Evolutionary conservation across 495 filamentous ascomycete species (phyloP).

Genomic region (Pyrenopolyporus hunteri): DNA sequence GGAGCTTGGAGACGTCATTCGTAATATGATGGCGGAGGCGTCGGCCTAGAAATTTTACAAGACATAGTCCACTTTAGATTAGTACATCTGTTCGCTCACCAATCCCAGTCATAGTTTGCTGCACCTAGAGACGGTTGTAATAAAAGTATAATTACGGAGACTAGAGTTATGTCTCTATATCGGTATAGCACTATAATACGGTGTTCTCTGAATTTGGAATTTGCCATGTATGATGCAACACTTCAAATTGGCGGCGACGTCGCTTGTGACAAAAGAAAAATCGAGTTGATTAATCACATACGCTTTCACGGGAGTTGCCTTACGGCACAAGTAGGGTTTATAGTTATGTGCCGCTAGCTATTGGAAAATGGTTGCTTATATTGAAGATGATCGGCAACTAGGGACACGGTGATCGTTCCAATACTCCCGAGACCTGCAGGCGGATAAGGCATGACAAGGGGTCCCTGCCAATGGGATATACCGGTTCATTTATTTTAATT

Average conservation of each 20-base stretch:
- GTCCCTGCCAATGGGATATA: slow-evolving; percentile 39
- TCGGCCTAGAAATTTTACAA: slow-evolving; percentile 32
- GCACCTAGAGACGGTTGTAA: slow-evolving; percentile 10
- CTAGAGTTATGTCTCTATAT: not conserved
- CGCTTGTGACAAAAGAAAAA: slow-evolving; percentile 23
- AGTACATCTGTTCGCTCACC: not conserved
- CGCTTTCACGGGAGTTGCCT: slow-evolving; percentile 10
- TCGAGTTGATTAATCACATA: slow-evolving; percentile 4
- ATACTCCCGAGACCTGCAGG: slow-evolving; percentile 40
- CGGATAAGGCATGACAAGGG: slow-evolving; percentile 38
- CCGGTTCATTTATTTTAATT: slow-evolving; percentile 38
- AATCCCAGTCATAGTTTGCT: too few relatives aligned
- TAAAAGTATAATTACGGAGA: slow-evolving; percentile 12
- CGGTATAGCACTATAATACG: not conserved
- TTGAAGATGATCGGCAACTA: slow-evolving; percentile 38
- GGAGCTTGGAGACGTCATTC: slow-evolving; percentile 55
- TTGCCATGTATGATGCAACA: slow-evolving; percentile 31
- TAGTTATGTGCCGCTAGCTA: slow-evolving; percentile 22
- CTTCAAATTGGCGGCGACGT: not conserved
- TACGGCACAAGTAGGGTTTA: not conserved
- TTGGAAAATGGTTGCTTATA: slow-evolving; percentile 35
- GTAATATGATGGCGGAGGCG: slow-evolving; percentile 45
- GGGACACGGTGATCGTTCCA: slow-evolving; percentile 30
- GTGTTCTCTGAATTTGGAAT: slow-evolving; percentile 18
- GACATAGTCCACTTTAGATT: slow-evolving; percentile 28